Evolutionary conservation across 116 monocot species (phyloP).

Genomic region (Trichopus zeylanicus): DNA sequence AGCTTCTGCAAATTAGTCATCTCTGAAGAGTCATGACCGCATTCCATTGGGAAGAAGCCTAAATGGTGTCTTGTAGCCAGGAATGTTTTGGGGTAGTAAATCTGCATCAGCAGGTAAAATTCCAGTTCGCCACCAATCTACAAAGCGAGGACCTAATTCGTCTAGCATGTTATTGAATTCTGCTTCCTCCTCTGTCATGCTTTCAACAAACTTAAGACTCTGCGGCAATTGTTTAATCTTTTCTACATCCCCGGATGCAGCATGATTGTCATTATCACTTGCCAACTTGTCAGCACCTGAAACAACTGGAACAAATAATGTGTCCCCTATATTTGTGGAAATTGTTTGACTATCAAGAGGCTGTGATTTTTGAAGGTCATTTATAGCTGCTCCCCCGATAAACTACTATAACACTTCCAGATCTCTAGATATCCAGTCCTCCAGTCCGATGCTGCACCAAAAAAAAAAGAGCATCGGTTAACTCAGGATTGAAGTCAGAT

Average conservation of each 20-base stretch:
- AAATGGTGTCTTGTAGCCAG: conserved; percentile 81
- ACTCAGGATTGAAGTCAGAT: neutral
- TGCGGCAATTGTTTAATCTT: conserved; percentile 10
- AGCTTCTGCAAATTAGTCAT: conserved; percentile 87
- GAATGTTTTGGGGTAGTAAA: conserved; percentile 74
- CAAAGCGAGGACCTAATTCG: conserved; percentile 88
- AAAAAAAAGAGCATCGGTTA: conserved; percentile 1
- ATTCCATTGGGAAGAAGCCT: conserved; percentile 90
- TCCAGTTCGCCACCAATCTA: conserved; percentile 98
- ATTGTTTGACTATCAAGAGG: conserved; percentile 12
- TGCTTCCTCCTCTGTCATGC: conserved; percentile 74
- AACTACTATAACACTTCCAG: conserved; percentile 98
- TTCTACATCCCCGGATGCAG: conserved; percentile 10
- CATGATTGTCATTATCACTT: conserved; percentile 19
- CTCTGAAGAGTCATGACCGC: conserved; percentile 73
- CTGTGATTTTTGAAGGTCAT: conserved; percentile 41
- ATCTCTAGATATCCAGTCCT: conserved; percentile 91
- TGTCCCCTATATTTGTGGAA: conserved; percentile 24
- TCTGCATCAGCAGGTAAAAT: conserved; percentile 91
- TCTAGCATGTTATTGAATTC: conserved; percentile 72
- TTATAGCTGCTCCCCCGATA: conserved; percentile 70
- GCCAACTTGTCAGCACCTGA: conserved; percentile 23
- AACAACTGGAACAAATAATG: conserved; percentile 60
- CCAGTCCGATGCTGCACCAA: conserved; percentile 75
- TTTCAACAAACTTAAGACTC: conserved; percentile 26